A percentile compares a stretch with the other conserved stretches of the same genome.
Conservation (phyloP, 2,329 filamentous ascomycete species). For the Arthroderma sp. region DNA sequence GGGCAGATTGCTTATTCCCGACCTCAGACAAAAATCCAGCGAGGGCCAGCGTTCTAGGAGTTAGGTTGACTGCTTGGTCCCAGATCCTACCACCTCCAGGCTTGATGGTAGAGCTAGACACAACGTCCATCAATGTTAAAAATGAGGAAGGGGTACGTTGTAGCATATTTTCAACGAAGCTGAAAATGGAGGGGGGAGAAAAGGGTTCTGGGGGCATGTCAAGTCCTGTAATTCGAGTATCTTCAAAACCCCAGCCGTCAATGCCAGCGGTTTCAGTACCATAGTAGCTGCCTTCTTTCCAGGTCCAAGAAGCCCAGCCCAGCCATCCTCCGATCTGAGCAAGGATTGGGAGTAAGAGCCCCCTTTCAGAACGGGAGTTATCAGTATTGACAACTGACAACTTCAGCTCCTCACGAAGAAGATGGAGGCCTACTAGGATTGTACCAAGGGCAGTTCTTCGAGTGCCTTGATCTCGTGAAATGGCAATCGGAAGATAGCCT, state of each 20-base stretch:
- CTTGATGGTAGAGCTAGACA: conserved; percentile 25
- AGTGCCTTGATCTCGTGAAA: conserved; percentile 42
- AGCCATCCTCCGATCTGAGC: conserved; percentile 76
- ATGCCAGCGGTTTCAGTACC: conserved; percentile 48
- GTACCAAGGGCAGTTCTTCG: conserved; percentile 54
- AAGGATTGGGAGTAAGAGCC: conserved; percentile 57
- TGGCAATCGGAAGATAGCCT: conserved; percentile 55
- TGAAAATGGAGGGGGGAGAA: conserved; percentile 47
- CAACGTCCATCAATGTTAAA: conserved; percentile 40
- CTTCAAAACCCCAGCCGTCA: conserved; percentile 45
- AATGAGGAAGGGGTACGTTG: conserved; percentile 30
- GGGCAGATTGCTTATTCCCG: conserved; percentile 37
- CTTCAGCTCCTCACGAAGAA: conserved; percentile 82
- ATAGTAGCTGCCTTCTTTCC: conserved; percentile 43
- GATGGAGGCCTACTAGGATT: conserved; percentile 63
- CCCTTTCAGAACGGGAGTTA: conserved; percentile 33
- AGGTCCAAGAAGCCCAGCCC: conserved; percentile 55
- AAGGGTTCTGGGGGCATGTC: conserved; percentile 41
- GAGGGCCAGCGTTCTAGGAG: conserved; percentile 60
- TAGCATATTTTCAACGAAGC: conserved; percentile 39
- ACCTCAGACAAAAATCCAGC: conserved; percentile 53
- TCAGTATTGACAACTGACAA: conserved; percentile 52
- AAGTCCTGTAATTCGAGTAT: conserved; percentile 34
- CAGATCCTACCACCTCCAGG: conserved; percentile 23
- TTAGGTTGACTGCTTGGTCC: conserved; percentile 31